Base-by-base conservation (phyloP, 2,329 filamentous ascomycete species). In the Fusarium sp. region DNA sequence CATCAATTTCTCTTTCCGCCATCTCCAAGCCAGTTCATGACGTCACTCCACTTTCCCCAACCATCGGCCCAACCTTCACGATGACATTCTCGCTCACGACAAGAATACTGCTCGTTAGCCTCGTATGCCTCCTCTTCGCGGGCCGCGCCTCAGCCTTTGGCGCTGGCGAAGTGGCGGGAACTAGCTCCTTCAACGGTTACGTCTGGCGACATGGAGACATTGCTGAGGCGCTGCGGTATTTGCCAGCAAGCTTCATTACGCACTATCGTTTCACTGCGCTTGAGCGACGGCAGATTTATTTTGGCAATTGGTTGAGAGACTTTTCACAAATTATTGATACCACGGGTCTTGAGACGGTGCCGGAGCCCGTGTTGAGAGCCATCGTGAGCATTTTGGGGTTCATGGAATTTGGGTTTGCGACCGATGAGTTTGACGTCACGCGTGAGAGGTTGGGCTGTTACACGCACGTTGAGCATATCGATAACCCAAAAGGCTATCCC, bases 301-400 rank as follows among this genome's bases (percentile, higher is more conserved):
- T 78, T 67, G 76, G 76, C 10, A 78, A 78, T 61, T 78, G 76
- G 76, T 83, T 94, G 44, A 86, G 92, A 62, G 92, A 94, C 81
- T 94, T 94, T 78, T 93, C 90, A 12, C 91, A 94, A 75, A 91
- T 92, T 38, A 85, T 94, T 78, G 92, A 94, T 75, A 90, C 93
- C 7, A 76, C 75, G 16, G 74, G 76, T 49, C 73, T 78, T n/a
- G 76, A 78, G 12, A 78, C 74, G 20, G 67, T 78, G 1, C 74
- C 76, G 0, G 76, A 78, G 47, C 70, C 75, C 2, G 70, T 75
- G 8, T 67, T 78, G 6, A 69, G 76, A 27, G 75, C 76, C 51
- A 75, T 78, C 11, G 75, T 78, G 20, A 75, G 75, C 51, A 74
- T 78, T 20, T 38, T 78, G 57, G 75, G 72, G 53, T 76, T 78